Evolutionary conservation across 805 yeast genomes (phyloP).

Genomic region (Myxozyma geophila): DNA sequence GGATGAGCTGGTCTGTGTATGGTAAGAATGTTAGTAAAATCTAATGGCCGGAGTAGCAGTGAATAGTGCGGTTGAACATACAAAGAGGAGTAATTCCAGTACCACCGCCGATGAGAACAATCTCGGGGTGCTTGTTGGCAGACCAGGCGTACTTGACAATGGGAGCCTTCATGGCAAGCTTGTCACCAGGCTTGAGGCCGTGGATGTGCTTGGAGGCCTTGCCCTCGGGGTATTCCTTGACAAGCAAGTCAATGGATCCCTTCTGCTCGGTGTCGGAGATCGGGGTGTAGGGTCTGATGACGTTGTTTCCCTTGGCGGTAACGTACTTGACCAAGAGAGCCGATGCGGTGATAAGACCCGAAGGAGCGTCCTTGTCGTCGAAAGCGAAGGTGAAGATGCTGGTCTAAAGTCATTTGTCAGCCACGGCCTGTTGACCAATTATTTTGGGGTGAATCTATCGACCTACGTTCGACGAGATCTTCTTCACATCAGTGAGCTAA

Average conservation of each 20-base stretch:
- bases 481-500: conserved; percentile 27
- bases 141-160: conserved; percentile 87
- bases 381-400: conserved; percentile 36
- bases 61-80: background rate
- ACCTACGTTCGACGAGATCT: conserved; percentile 29
- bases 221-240: conserved; percentile 85
- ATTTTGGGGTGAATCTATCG: background rate
- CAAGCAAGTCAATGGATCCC: conserved; percentile 78
- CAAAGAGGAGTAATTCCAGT: conserved; percentile 91
- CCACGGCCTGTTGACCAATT: background rate
- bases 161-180: conserved; percentile 92
- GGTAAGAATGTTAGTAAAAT: background rate
- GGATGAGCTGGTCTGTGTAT: conserved; percentile 62
- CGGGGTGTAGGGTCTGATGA: conserved; percentile 85
- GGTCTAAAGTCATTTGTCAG: conserved; percentile 14
- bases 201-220: conserved; percentile 78
- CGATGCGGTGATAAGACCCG: conserved; percentile 59
- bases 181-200: conserved; percentile 73
- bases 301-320: conserved; percentile 79
- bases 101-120: conserved; percentile 92
- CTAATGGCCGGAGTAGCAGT: background rate
- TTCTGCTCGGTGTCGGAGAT: conserved; percentile 66
- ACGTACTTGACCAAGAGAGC: conserved; percentile 74
- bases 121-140: conserved; percentile 78
- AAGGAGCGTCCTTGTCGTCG: conserved; percentile 34